Percentiles rank a stretch among this genome's conserved stretches.
Conservation (phyloP, 805 yeast species). For the Saccharomycopsis olivae region DNA sequence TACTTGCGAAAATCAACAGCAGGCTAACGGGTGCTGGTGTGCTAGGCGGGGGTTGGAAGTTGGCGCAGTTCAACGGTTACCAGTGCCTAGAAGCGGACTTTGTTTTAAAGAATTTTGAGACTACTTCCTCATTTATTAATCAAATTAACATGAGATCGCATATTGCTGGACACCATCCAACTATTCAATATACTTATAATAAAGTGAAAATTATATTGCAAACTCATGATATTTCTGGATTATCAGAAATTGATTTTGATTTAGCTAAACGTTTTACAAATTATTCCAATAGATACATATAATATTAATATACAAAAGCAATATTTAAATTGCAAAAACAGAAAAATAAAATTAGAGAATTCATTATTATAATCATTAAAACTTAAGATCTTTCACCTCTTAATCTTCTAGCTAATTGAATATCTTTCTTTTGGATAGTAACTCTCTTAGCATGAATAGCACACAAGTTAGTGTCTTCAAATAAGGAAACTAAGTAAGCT, state of each 20-base stretch:
- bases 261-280: constrained; percentile 40
- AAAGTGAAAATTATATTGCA: constrained; percentile 41
- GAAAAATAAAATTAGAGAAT: neutral
- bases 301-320: neutral
- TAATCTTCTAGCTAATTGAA: constrained; percentile 94
- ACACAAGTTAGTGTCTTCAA: constrained; percentile 97
- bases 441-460: constrained; percentile 99
- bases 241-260: constrained; percentile 47
- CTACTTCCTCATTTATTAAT: constrained; percentile 59
- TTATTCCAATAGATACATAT: constrained; percentile 21
- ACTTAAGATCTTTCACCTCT: constrained; percentile 87
- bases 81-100: constrained; percentile 10
- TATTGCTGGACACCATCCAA: constrained; percentile 59
- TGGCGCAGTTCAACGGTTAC: neutral
- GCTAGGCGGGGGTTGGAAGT: no score
- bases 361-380: no score
- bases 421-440: constrained; percentile 96
- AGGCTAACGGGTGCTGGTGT: no score
- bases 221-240: constrained; percentile 52
- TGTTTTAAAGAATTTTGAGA: constrained; percentile 40
- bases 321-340: neutral
- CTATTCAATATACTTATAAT: constrained; percentile 53
- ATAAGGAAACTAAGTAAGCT: constrained; percentile 91
- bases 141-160: constrained; percentile 49
- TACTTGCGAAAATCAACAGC: no score